Evolutionary conservation across 192 early-diverging fungal species (phyloP).

Genomic region (Coemansia sp.): DNA sequence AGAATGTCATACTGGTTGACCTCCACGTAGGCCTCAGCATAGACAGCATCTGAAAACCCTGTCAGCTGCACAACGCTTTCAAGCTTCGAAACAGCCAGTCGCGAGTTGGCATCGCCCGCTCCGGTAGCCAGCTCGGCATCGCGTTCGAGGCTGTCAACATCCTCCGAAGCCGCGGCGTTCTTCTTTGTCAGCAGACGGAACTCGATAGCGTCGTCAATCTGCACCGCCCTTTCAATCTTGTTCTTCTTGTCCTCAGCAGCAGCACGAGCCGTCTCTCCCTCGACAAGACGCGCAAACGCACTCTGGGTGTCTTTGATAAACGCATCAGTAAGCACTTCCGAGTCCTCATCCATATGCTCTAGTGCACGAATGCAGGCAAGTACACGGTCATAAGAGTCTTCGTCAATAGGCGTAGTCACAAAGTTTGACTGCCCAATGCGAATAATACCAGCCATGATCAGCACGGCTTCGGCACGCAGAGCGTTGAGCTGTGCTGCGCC

Average conservation of each 20-base stretch:
- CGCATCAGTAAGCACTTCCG: constrained; percentile 37
- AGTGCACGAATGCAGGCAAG: constrained; percentile 80
- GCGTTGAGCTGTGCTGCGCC: constrained; percentile 62
- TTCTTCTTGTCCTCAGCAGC: constrained; percentile 42
- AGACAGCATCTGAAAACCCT: constrained; percentile 97
- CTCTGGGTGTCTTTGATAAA: constrained; percentile 64
- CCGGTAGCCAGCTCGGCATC: constrained; percentile 91
- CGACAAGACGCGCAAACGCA: constrained; percentile 59
- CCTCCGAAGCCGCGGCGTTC: constrained; percentile 52
- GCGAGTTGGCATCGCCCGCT: constrained; percentile 57
- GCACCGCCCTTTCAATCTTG: constrained; percentile 53
- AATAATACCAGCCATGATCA: constrained; percentile 96
- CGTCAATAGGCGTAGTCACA: constrained; percentile 85
- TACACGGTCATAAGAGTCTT: constrained; percentile 94
- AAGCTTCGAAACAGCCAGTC: constrained; percentile 87
- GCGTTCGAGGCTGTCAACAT: constrained; percentile 74
- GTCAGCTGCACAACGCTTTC: constrained; percentile 94
- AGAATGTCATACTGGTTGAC: constrained; percentile 98
- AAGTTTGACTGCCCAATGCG: constrained; percentile 90
- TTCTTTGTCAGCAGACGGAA: constrained; percentile 87
- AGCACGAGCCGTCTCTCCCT: constrained; percentile 64
- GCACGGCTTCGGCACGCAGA: constrained; percentile 93
- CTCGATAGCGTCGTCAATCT: constrained; percentile 85
- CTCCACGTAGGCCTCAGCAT: constrained; percentile 96
- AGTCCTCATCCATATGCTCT: constrained; percentile 59